Percentiles rank a stretch among this genome's conserved stretches.
Evolutionary conservation across 495 filamentous ascomycete species (phyloP).

Genomic region (Podospora tetraspora): DNA sequence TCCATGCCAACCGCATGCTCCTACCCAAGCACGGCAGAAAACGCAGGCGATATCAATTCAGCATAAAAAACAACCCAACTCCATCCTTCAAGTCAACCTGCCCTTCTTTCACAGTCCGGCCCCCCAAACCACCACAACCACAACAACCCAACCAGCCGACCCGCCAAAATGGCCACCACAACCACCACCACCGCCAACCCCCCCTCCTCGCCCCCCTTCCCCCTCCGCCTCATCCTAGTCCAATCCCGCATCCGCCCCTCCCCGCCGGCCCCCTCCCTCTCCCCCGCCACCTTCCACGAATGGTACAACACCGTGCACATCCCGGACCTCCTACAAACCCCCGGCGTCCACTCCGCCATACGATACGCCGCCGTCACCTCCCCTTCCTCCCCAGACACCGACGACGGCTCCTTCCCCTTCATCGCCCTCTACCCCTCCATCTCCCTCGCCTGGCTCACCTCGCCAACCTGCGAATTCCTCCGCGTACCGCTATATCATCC

Average conservation of each 20-base stretch:
- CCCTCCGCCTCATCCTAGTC: not conserved
- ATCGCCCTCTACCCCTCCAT: not conserved
- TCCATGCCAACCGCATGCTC: not conserved
- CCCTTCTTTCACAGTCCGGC: no score
- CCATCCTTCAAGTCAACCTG: not conserved
- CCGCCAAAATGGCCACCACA: not conserved
- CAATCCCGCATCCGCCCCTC: not conserved
- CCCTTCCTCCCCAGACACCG: no score
- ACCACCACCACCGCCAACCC: not conserved
- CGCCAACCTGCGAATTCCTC: not conserved
- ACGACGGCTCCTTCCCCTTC: not conserved
- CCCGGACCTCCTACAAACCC: not conserved
- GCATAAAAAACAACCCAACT: not conserved
- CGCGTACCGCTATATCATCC: not conserved
- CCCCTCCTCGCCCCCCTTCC: no score
- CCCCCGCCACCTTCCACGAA: not conserved
- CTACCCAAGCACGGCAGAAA: not conserved
- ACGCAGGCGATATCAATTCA: not conserved
- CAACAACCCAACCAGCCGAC: no score
- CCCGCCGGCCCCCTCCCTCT: not conserved
- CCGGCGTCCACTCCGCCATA: not conserved
- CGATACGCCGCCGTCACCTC: not conserved
- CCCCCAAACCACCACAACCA: no score
- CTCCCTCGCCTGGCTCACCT: not conserved
- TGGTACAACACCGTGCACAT: slow-evolving; percentile 1